Evolutionary conservation across 495 filamentous ascomycete species (phyloP).

Genomic region (Margaritispora aquatica): DNA sequence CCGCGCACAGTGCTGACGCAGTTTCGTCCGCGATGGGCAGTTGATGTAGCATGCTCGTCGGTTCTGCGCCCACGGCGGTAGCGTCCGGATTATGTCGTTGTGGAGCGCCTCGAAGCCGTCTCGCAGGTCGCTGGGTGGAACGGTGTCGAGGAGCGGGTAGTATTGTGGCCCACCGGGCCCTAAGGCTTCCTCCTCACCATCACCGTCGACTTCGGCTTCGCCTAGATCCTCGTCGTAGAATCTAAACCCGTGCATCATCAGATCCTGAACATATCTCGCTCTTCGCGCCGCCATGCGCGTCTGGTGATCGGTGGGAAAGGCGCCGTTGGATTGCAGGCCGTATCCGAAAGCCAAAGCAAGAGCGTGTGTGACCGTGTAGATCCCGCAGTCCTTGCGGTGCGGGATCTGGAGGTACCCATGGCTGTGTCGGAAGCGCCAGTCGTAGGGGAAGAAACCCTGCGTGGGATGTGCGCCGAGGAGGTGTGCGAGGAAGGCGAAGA

Average conservation of each 20-base stretch:
- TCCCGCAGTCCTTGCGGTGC: not conserved
- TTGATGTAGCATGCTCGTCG: not conserved
- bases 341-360: conserved; percentile 8
- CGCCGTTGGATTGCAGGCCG: not conserved
- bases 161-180: conserved; percentile 6
- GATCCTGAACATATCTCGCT: conserved; percentile 8
- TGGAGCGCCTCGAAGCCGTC: not conserved
- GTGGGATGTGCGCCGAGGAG: not conserved
- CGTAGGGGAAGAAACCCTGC: not conserved
- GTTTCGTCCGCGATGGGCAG: not conserved
- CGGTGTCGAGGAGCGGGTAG: conserved; percentile 4
- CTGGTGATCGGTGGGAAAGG: conserved; percentile 4
- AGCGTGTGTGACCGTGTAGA: not conserved
- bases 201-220: no score
- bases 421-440: conserved; percentile 1
- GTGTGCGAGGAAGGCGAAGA: conserved; percentile 4
- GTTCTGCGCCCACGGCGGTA: not conserved
- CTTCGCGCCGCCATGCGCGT: not conserved
- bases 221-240: not conserved
- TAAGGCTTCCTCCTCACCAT: no score
- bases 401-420: not conserved
- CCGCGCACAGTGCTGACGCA: not conserved
- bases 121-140: not conserved
- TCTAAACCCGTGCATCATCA: not conserved
- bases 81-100: not conserved